phyloP scores from a whole-genome alignment of 495 filamentous ascomycete species.

The Xylaria grammica region DNA sequence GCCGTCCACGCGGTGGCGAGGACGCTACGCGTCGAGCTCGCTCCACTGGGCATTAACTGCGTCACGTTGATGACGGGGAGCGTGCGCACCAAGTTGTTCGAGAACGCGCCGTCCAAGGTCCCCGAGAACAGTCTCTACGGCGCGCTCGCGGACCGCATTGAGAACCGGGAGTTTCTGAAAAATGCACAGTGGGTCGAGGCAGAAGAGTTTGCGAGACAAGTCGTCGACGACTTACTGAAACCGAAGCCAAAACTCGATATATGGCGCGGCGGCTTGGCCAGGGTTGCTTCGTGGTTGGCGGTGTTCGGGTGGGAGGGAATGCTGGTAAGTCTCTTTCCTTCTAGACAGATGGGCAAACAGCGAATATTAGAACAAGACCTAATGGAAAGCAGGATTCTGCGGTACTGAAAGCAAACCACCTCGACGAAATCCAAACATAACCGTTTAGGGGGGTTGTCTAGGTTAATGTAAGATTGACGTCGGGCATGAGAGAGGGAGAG shows the following conservation, averaged over 20 bases:
- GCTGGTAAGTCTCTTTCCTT: conserved; percentile 6
- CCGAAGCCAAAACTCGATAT: conserved; percentile 33
- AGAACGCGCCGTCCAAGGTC: conserved; percentile 31
- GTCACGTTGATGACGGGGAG: conserved; percentile 38
- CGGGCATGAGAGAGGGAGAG: no score
- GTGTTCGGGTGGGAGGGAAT: conserved; percentile 28
- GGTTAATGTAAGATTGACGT: background rate
- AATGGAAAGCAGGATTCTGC: conserved; percentile 43
- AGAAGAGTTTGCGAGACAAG: conserved; percentile 37
- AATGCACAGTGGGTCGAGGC: conserved; percentile 27
- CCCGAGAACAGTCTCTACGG: conserved; percentile 29
- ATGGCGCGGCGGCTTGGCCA: conserved; percentile 40
- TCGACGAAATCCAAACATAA: conserved; percentile 31
- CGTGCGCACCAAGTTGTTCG: conserved; percentile 33
- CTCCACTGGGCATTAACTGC: conserved; percentile 53
- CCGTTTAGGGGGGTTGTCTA: background rate
- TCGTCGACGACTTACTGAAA: conserved; percentile 37
- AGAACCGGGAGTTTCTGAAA: conserved; percentile 30
- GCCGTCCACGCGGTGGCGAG: conserved; percentile 50
- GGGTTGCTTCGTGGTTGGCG: conserved; percentile 29
- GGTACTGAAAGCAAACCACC: conserved; percentile 42
- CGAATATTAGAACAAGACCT: conserved; percentile 38
- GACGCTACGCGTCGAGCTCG: conserved; percentile 58
- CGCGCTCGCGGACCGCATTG: conserved; percentile 22
- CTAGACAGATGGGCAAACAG: background rate